Base-by-base conservation (phyloP, 2,329 filamentous ascomycete genomes). In the Verticillium nubilum region DNA sequence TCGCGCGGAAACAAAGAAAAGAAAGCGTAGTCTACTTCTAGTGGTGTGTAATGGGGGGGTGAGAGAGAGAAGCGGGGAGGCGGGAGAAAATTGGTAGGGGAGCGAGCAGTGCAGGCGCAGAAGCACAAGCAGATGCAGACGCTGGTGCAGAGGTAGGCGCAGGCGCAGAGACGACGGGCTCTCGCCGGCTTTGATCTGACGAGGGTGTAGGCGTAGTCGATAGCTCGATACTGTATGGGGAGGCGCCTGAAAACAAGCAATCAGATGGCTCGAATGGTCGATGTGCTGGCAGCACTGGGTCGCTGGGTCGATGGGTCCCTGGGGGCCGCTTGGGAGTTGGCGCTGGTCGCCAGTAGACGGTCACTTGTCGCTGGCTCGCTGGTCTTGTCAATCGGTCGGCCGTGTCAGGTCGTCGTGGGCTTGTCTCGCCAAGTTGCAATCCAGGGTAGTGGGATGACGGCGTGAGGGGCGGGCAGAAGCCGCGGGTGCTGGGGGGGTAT, bases 1-100 rank as follows among this genome's bases (percentile, higher is more conserved):
- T 62, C 27, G 56, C 35, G 35, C 37, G 25, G 23, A 57, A 42
- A 64, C 61, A 60, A 57, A 63, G 57, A 54, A 59, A 60, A 52
- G 47, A 56, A 42, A 60, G 47, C 31, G 42, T 23, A 47, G 42
- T 23, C 17, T 23, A 25, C 42, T 47, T 47, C 19, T 47, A 47
- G 42, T 47, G 42, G 42, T 47, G 42, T 47, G 42, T 47, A 9
- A 25, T 19, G 37, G 37, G 37, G 37, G 37, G 37, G 37, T 6
- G 37, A 10, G 37, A 23, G 37, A n/a, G n/a, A n/a, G 17, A n/a
- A 50, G 57, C 52, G 58, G 31, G 25, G 35, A 31, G 50, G 54
- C 35, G 56, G 29, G 37, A 53, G 54, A 58, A 54, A 54, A 47
- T 54, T 58, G 52, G 35, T 54, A 60, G 59, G 33, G 56, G 52